Evolutionary conservation across 2,329 filamentous ascomycete species (phyloP).

Genomic region (Blastomyces silverae): DNA sequence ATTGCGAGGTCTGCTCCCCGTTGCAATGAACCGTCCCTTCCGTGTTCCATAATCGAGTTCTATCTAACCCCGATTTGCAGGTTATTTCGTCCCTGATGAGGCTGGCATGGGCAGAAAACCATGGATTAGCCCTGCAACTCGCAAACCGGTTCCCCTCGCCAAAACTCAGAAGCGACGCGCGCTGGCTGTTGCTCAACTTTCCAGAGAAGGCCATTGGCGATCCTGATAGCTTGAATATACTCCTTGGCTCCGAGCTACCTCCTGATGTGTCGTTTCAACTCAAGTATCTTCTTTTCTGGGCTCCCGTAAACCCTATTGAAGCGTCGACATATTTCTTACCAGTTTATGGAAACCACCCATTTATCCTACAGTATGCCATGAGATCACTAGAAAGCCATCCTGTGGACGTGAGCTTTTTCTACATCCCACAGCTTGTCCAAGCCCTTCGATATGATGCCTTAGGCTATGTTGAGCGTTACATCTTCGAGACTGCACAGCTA

Average conservation of each 20-base stretch:
- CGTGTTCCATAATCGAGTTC: neutral
- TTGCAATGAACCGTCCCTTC: neutral
- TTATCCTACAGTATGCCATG: conserved; percentile 95
- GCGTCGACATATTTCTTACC: conserved; percentile 91
- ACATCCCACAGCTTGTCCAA: conserved; percentile 97
- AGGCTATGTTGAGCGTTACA: conserved; percentile 93
- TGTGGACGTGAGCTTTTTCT: conserved; percentile 97
- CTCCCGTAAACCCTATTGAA: conserved; percentile 83
- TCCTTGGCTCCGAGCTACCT: conserved; percentile 71
- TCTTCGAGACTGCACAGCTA: conserved; percentile 91
- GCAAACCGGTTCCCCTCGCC: conserved; percentile 69
- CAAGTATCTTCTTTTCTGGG: conserved; percentile 92
- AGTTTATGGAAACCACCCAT: conserved; percentile 82
- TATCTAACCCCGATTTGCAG: conserved; percentile 32
- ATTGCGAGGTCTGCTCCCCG: conserved; percentile 16
- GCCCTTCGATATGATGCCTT: conserved; percentile 85
- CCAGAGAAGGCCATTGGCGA: conserved; percentile 76
- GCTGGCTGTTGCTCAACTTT: conserved; percentile 71
- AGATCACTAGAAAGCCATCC: conserved; percentile 87
- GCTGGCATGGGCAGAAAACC: conserved; percentile 80
- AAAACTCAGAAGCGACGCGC: conserved; percentile 66
- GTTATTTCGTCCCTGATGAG: conserved; percentile 59
- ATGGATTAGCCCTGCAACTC: conserved; percentile 81
- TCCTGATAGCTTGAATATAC: conserved; percentile 72
- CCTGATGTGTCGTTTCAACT: conserved; percentile 75